These are phyloP conservation scores for Oryza nivara DNA, from an alignment of 176 grass and related monocot genomes.

Conservation along the genomic window DNA sequence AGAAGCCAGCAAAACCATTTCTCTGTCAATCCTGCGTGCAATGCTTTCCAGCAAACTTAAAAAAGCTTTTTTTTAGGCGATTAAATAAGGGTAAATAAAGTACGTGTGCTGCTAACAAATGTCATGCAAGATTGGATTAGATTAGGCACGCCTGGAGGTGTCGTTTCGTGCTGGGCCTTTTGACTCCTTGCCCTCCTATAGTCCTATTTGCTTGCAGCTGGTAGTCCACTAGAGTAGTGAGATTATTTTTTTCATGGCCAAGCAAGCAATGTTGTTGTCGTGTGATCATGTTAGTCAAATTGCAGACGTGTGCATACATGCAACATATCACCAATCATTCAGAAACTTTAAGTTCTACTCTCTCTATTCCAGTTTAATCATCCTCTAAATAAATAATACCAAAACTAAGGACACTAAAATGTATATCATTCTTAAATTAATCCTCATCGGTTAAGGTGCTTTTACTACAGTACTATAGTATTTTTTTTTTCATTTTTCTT, in stretches of 20 bases:
- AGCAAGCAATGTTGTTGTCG: not conserved
- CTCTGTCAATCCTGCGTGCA: slow-evolving; percentile 37
- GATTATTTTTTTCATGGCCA: slow-evolving; percentile 14
- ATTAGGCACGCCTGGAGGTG: slow-evolving; percentile 36
- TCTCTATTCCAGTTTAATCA: too few relatives aligned
- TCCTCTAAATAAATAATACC: too few relatives aligned
- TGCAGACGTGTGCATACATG: not conserved
- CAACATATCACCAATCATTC: slow-evolving; percentile 8
- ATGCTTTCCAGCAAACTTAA: slow-evolving; percentile 32
- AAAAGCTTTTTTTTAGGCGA: slow-evolving; percentile 31
- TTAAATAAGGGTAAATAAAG: not conserved
- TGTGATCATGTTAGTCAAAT: slow-evolving; percentile 37
- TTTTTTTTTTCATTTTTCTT: not conserved
- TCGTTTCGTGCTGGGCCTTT: slow-evolving; percentile 46
- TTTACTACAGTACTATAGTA: not conserved
- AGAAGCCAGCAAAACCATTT: slow-evolving; percentile 12
- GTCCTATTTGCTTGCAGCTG: not conserved
- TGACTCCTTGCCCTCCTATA: slow-evolving; percentile 8
- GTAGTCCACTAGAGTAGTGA: too few relatives aligned
- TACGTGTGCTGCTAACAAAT: not conserved
- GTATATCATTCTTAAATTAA: too few relatives aligned
- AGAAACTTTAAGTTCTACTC: not conserved
- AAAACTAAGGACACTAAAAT: too few relatives aligned
- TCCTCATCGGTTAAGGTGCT: too few relatives aligned
- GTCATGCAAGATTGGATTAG: not conserved